Evolutionary conservation across 208 protist genomes (phyloP).

Genomic region (Leishmania lainsoni): DNA sequence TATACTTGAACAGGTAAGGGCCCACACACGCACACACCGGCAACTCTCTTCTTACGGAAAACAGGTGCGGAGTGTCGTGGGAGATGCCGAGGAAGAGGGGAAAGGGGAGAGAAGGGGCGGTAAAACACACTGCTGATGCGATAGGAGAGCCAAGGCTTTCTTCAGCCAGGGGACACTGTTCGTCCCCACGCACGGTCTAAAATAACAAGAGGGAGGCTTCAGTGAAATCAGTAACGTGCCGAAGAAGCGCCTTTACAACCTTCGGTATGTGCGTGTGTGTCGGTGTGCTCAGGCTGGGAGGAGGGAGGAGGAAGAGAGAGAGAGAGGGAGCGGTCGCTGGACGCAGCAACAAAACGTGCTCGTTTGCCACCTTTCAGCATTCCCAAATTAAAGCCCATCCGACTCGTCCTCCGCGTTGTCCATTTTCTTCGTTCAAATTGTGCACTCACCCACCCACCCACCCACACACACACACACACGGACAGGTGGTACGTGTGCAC

Average conservation of each 20-base stretch:
- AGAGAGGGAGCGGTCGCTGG: neutral
- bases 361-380: neutral
- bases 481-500: neutral
- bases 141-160: neutral
- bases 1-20: too few species aligned
- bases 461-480: neutral
- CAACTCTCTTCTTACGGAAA: neutral
- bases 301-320: neutral
- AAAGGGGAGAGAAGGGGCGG: neutral
- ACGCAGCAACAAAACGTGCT: conserved; percentile 7
- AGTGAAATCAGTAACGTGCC: neutral
- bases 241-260: neutral
- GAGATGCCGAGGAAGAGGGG: neutral
- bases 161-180: neutral
- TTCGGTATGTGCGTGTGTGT: neutral
- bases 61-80: neutral
- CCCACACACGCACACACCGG: neutral
- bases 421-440: neutral
- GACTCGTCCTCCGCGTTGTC: neutral
- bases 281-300: neutral
- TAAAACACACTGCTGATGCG: neutral
- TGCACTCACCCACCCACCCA: neutral
- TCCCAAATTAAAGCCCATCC: neutral
- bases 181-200: neutral
- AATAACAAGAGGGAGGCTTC: neutral